These are phyloP conservation scores for Clarireedia monteithiana DNA, from an alignment of 2,329 filamentous ascomycete genomes.

Conservation along the genomic window DNA sequence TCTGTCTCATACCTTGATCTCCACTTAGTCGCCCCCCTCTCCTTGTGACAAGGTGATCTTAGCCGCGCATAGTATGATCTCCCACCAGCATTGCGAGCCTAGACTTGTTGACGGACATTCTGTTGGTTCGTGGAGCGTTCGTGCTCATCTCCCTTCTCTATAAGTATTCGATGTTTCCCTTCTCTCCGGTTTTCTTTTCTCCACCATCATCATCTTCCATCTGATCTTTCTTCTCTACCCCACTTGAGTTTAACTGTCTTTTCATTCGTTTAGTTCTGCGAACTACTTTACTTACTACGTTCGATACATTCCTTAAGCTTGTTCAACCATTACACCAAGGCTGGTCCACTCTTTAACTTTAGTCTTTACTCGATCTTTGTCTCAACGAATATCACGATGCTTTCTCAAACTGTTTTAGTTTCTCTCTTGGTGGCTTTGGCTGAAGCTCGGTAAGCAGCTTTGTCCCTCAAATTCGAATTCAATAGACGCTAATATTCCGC, in stretches of 20 bases:
- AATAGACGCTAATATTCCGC: slow-evolving; percentile 1
- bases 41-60: not conserved
- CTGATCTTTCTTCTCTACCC: slow-evolving; percentile 1
- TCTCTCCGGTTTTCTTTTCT: not conserved
- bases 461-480: not conserved
- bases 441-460: slow-evolving; percentile 25
- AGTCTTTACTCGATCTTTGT: slow-evolving; percentile 1
- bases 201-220: not conserved
- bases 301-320: slow-evolving; percentile 20
- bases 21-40: not conserved
- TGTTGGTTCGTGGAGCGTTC: not conserved
- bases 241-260: slow-evolving; percentile 9
- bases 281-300: slow-evolving; percentile 16
- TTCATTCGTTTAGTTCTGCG: slow-evolving; percentile 27
- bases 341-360: slow-evolving; percentile 20
- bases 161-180: not conserved
- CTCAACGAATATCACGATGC: slow-evolving; percentile 16
- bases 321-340: slow-evolving; percentile 17
- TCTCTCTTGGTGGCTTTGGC: slow-evolving; percentile 20
- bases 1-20: not conserved
- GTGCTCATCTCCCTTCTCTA: not conserved
- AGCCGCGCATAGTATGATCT: slow-evolving; percentile 7
- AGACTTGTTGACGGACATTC: no score
- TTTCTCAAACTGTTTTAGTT: slow-evolving; percentile 20
- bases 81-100: not conserved